These are phyloP conservation scores for Penicillium concentricum DNA, from an alignment of 2,329 filamentous ascomycete species.

Conservation along the genomic window DNA sequence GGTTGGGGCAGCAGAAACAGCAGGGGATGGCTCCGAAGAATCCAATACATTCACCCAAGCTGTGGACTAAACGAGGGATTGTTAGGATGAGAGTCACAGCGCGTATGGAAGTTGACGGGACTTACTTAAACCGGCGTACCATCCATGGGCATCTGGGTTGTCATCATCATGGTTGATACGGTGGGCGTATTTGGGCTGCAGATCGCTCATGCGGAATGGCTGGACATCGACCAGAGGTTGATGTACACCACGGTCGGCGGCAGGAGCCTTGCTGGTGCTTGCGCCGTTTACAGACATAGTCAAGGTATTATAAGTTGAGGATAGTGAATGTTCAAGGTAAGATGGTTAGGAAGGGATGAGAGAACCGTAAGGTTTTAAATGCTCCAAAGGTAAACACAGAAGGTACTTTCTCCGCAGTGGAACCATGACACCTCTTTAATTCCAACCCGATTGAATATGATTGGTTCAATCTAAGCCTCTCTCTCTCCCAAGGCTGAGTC, in stretches of 20 bases:
- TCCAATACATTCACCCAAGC: slow-evolving; percentile 71
- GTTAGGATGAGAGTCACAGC: background rate
- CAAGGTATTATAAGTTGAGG: background rate
- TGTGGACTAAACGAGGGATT: slow-evolving; percentile 57
- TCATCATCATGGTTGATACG: slow-evolving; percentile 59
- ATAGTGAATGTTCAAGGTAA: background rate
- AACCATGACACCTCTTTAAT: background rate
- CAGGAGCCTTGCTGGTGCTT: slow-evolving; percentile 38
- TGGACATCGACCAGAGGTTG: slow-evolving; percentile 67
- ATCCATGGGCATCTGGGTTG: slow-evolving; percentile 72
- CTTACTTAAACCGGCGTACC: slow-evolving; percentile 86
- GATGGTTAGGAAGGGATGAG: background rate
- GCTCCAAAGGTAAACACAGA: background rate
- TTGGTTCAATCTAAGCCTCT: background rate
- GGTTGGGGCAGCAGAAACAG: slow-evolving; percentile 90
- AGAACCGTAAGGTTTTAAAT: slow-evolving; percentile 1
- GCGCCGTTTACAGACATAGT: slow-evolving; percentile 31
- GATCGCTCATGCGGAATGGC: slow-evolving; percentile 76
- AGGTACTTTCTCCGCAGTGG: background rate
- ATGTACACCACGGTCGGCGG: slow-evolving; percentile 9
- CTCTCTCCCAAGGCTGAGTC: background rate
- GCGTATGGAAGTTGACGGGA: slow-evolving; percentile 14
- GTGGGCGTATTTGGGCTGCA: slow-evolving; percentile 80
- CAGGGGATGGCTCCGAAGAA: slow-evolving; percentile 83
- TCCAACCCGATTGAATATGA: background rate